phyloP scores from a whole-genome alignment of 2,329 filamentous ascomycete species.

The Clonostachys byssicola region DNA sequence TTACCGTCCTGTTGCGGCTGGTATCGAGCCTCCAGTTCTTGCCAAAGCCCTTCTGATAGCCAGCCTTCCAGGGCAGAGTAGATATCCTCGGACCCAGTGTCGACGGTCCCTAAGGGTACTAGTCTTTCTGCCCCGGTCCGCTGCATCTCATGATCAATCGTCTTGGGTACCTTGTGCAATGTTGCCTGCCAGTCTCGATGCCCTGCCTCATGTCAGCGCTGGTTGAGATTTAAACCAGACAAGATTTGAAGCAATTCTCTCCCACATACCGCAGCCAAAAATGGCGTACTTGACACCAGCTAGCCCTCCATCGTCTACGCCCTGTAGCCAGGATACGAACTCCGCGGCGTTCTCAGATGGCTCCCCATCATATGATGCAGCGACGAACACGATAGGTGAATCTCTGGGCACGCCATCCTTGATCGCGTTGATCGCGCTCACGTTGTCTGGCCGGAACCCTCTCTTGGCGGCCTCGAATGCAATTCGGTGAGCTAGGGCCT shows the following conservation, averaged over 20 bases:
- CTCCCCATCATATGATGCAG: slow-evolving; percentile 70
- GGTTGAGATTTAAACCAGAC: too few species aligned
- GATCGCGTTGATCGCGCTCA: slow-evolving; percentile 56
- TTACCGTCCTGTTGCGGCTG: too few species aligned
- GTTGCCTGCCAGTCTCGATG: slow-evolving; percentile 60
- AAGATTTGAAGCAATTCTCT: too few species aligned
- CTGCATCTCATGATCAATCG: slow-evolving; percentile 41
- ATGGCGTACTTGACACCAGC: slow-evolving; percentile 60
- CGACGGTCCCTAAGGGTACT: too few species aligned
- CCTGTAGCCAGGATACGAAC: slow-evolving; percentile 65
- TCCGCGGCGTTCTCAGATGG: slow-evolving; percentile 68
- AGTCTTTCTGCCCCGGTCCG: too few species aligned
- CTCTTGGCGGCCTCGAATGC: slow-evolving; percentile 52
- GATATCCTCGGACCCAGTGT: slow-evolving; percentile 55
- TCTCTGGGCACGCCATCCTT: slow-evolving; percentile 54
- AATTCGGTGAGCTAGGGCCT: slow-evolving; percentile 60
- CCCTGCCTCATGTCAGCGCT: slow-evolving; percentile 59
- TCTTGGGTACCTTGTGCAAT: slow-evolving; percentile 29
- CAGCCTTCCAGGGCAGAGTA: slow-evolving; percentile 58
- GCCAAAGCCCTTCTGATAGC: too few species aligned
- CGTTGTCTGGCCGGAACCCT: slow-evolving; percentile 50
- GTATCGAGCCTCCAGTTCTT: too few species aligned
- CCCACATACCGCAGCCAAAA: slow-evolving; percentile 61
- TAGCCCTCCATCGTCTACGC: slow-evolving; percentile 41
- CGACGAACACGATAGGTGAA: slow-evolving; percentile 54